Base-by-base conservation (phyloP, 1,284 basidiomycete species). In the Cutaneotrichosporon cutaneum region DNA sequence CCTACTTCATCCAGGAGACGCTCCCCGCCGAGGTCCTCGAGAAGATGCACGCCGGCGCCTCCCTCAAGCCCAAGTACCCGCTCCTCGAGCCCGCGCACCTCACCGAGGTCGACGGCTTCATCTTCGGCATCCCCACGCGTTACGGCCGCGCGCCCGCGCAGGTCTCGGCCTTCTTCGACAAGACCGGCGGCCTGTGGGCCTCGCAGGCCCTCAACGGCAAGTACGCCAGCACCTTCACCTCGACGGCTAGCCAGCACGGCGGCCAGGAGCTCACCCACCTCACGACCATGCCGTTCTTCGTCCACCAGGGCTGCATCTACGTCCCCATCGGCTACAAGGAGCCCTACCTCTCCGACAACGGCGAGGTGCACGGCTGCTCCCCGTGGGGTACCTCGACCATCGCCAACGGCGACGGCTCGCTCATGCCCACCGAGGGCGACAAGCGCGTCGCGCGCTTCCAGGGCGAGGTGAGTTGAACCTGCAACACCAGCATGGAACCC, bases 1-100 rank as follows among this genome's bases (percentile, higher is more conserved):
- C 91, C 69, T 90, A 84, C 81, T 88, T 90, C 86, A 76, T 78
- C 70, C 81, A 87, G 59, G 94, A 97, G 83, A 96, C 92, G 9
- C 87, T 95, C 60, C 76, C 88, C 3, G 79, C 86, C n/a, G 89
- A 92, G 27, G 81, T 96, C 63, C 83, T 95, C 61, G 77, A 76
- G 64, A 86, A 87, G 81, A 86, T 96, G 85, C 80, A 88, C 81
- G 92, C 90, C 59, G 78, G 78, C 62, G 73, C 73, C 51, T 79
- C 74, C 9, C 76, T 80, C 62, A 76, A 77, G 62, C 75, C 86
- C 63, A 81, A 83, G 66, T 90, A 90, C 82, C 90, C 91, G 48
- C 74, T 89, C 73, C 83, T 94, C 74, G 83, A 82, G 18, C 85
- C 88, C 48, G 81, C 83, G 6, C 83, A 87, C 60, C 83, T 96